Evolutionary conservation across 345 rosid genomes (phyloP), one percentile per base, ranked within the genome.

Genomic region (Gossypium thurberi): DNA sequence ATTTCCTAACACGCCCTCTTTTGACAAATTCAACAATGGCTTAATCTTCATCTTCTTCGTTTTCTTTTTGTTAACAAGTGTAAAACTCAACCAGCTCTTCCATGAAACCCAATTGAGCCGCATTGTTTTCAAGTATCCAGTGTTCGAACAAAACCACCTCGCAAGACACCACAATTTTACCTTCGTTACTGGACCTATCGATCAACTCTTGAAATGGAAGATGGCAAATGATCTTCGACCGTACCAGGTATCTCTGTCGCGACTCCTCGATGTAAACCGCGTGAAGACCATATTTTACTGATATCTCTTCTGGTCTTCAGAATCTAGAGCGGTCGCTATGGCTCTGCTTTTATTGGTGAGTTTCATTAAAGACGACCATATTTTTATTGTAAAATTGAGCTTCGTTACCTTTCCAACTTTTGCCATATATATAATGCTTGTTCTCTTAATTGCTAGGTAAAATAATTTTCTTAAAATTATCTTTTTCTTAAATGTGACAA

Each of bases 61-160:
- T 26, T 8, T 8, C 2, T 2, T 53, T 28, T 10, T 50, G 76
- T 74, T 26, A 57, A 48, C 83, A 82, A 72, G 95, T 87, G 78
- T 84, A 90, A 84, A 88, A 90, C 71, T 87, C 89, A n/a, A 76
- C 92, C 50, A 90, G 87, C 77, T 90, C 92, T 64, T 85, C 90
- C 87, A 78, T 84, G 82, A 93, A 84, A 28, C 90, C 91, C 73
- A 88, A 65, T 82, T 82, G 88, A 28, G 81, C 72, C 3, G 78
- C 86, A 28, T 76, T 78, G 37, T 76, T 82, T 78, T 90, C 84
- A 46, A 95, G 83, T 94, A 95, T 90, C 98, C 99, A 95, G 69
- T 95, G 99, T 72, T 90, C 98, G 55, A 92, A 94, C 85, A 94
- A 77, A 61, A 94, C 98, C 43, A 92, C 98, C 78, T 92, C 98